phyloP scores from a whole-genome alignment of 345 rosid species.

The Eutrema yunnanense region DNA sequence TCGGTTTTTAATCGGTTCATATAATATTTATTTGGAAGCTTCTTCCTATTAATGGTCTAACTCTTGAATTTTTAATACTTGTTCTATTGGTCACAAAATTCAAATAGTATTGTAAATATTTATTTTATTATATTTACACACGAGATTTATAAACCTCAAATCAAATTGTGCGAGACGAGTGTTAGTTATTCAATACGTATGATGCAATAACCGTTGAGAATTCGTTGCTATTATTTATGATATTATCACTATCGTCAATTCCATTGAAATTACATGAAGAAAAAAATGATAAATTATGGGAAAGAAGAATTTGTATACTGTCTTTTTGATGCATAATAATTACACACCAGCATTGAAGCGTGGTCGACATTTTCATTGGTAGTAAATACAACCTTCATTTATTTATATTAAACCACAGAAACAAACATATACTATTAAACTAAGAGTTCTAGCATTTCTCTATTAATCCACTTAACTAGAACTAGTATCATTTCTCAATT shows the following conservation, averaged over 20 bases:
- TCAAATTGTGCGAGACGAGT: neutral
- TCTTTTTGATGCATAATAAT: slow-evolving; percentile 3
- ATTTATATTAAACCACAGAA: neutral
- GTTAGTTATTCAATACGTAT: neutral
- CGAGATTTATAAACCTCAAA: neutral
- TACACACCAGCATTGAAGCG: slow-evolving; percentile 7
- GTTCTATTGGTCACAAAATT: neutral
- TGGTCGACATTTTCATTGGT: slow-evolving; percentile 26
- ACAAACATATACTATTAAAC: neutral
- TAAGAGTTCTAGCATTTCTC: neutral
- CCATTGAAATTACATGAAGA: neutral
- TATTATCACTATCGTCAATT: neutral
- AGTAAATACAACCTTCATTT: neutral
- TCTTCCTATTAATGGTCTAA: neutral
- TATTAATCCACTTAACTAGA: neutral
- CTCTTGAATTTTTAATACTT: neutral
- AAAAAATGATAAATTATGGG: neutral
- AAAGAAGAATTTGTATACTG: neutral
- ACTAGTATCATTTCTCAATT: neutral
- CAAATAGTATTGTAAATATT: neutral
- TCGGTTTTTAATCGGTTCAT: no score
- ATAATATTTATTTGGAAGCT: neutral
- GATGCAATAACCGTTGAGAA: neutral
- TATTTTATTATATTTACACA: neutral
- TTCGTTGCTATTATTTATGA: neutral